Conservation (phyloP, 176 grass and related monocot species). For the Oryza brachyantha region DNA sequence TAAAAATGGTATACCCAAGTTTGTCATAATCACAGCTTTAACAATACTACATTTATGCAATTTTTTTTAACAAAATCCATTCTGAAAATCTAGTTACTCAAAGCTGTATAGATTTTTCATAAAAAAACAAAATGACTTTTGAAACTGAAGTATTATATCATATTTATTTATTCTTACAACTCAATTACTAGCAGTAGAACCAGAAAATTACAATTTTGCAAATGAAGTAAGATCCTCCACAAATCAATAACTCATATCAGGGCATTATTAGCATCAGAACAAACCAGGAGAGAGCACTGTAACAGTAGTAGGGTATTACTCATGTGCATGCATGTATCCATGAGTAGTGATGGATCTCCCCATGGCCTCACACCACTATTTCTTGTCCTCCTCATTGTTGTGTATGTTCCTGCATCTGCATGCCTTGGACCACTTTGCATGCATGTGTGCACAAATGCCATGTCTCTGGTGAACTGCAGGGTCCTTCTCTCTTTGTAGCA, state of each 20-base stretch:
- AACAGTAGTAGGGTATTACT: no score
- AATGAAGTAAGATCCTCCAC: background rate
- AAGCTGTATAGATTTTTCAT: no score
- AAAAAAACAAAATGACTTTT: no score
- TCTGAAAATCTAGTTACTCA: no score
- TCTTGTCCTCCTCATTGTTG: slow-evolving; percentile 5
- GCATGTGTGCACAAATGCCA: background rate
- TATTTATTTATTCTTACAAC: no score
- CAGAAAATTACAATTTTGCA: background rate
- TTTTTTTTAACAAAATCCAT: no score
- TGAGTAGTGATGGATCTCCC: background rate
- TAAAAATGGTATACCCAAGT: no score
- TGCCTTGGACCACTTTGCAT: slow-evolving; percentile 10
- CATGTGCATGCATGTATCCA: background rate
- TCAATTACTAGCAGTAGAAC: background rate
- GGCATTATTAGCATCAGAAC: background rate
- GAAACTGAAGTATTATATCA: no score
- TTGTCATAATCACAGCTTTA: no score
- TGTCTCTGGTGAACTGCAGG: slow-evolving; percentile 11
- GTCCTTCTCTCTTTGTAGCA: background rate
- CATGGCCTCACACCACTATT: slow-evolving; percentile 19
- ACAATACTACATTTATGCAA: no score
- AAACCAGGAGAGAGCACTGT: background rate
- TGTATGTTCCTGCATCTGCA: background rate
- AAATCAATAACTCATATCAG: background rate